Evolutionary conservation across 805 yeast genomes (phyloP).

Genomic region (Candida sanyiensis): DNA sequence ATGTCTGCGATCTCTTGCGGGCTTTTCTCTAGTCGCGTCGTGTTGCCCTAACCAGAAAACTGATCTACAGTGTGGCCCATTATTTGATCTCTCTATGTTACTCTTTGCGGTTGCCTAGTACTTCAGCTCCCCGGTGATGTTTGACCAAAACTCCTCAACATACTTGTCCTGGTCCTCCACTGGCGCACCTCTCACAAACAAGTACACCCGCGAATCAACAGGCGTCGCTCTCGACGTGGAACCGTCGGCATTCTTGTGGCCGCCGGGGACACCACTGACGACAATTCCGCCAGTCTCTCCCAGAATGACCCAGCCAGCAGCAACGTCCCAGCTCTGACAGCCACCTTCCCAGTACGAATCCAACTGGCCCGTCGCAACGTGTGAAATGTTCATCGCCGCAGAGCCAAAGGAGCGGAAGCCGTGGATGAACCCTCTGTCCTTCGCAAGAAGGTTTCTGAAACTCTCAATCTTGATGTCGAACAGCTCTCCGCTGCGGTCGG

Average conservation of each 20-base stretch:
- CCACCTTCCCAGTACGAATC: constrained; percentile 70
- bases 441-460: constrained; percentile 38
- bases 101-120: constrained; percentile 26
- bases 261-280: constrained; percentile 48
- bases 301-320: constrained; percentile 61
- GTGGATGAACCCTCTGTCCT: constrained; percentile 52
- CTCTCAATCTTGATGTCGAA: constrained; percentile 46
- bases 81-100: neutral
- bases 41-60: no score
- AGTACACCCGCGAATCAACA: constrained; percentile 46
- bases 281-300: constrained; percentile 54
- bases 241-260: no score
- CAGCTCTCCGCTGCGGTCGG: constrained; percentile 48
- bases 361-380: constrained; percentile 51
- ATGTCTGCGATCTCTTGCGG: no score
- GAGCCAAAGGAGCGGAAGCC: constrained; percentile 60
- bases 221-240: no score
- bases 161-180: constrained; percentile 38
- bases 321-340: constrained; percentile 65
- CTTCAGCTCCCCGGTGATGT: constrained; percentile 39
- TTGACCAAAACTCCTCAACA: constrained; percentile 45
- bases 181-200: constrained; percentile 50
- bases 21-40: no score
- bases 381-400: constrained; percentile 57
- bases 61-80: no score